Conservation (phyloP, 1,284 basidiomycete genomes). For the Vanrija sp. region DNA sequence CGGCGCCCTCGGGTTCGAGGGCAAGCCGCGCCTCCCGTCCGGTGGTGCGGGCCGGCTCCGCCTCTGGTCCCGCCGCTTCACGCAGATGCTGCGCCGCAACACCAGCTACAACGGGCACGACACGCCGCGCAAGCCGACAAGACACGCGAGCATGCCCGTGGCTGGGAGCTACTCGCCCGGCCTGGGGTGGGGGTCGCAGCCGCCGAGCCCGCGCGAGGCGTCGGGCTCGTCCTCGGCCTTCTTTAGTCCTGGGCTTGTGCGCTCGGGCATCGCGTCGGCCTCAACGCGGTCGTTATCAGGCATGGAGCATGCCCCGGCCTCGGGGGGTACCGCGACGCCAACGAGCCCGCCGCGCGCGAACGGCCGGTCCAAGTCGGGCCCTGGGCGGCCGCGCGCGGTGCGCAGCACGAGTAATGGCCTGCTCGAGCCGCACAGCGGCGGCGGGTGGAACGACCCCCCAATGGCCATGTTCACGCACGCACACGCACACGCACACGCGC, state of each 20-base stretch:
- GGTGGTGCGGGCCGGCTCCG: slow-evolving; percentile 3
- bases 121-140: neutral
- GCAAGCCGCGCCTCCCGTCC: slow-evolving; percentile 6
- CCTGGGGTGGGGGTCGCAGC: slow-evolving; percentile 4
- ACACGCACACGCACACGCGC: neutral
- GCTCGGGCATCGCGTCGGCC: too few species aligned
- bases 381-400: too few species aligned
- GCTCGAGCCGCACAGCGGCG: neutral
- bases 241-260: too few species aligned
- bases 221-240: too few species aligned
- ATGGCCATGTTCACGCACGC: slow-evolving; percentile 19
- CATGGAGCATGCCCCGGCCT: too few species aligned
- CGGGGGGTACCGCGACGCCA: too few species aligned
- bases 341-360: too few species aligned
- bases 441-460: slow-evolving; percentile 49
- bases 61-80: slow-evolving; percentile 7
- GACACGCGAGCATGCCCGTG: slow-evolving; percentile 6
- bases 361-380: too few species aligned
- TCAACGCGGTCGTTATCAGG: too few species aligned
- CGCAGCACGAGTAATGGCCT: too few species aligned
- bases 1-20: neutral
- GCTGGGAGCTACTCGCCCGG: neutral
- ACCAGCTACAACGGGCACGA: neutral
- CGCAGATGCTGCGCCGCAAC: slow-evolving; percentile 3
- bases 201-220: slow-evolving; percentile 2